Percentiles rank a stretch among this genome's conserved stretches.
These are phyloP conservation scores for Chalciporus chontae DNA, from an alignment of 768 basidiomycete species.

Conservation along the genomic window DNA sequence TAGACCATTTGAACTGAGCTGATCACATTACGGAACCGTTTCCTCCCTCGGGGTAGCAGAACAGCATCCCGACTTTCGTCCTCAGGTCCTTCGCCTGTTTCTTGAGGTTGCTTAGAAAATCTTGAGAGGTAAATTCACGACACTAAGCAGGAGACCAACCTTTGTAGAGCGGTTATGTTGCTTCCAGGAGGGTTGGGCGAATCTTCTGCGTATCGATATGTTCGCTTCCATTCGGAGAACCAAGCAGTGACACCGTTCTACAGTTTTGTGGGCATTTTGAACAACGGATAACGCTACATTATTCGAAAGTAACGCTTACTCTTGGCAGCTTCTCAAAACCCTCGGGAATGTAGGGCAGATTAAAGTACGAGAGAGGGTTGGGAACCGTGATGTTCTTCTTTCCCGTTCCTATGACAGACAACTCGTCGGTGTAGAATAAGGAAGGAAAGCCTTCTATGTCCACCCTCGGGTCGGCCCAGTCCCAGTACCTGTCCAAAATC, in stretches of 20 bases:
- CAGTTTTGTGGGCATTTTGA: too few relatives aligned
- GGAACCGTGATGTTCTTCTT: constrained; percentile 7
- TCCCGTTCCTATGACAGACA: constrained; percentile 6
- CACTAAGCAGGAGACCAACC: too few relatives aligned
- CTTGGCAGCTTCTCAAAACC: constrained; percentile 17
- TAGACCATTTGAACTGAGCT: too few relatives aligned
- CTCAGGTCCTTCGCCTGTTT: constrained; percentile 9
- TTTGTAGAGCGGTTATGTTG: not conserved
- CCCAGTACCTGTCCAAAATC: constrained; percentile 19
- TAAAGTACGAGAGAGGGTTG: constrained; percentile 20
- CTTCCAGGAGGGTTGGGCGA: constrained; percentile 12
- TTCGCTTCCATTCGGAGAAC: constrained; percentile 17
- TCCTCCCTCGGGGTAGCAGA: constrained; percentile 15
- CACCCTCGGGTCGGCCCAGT: constrained; percentile 25
- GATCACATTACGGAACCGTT: constrained; percentile 3
- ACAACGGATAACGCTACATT: too few relatives aligned
- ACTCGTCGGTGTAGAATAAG: constrained; percentile 14
- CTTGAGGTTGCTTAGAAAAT: constrained; percentile 21
- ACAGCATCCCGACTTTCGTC: constrained; percentile 17
- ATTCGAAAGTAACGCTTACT: too few relatives aligned
- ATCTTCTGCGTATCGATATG: constrained; percentile 17
- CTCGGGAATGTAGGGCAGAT: constrained; percentile 12
- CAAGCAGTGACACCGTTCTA: constrained; percentile 9
- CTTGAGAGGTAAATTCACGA: too few relatives aligned
- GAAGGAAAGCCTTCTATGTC: constrained; percentile 19